Base-by-base conservation (phyloP, 192 early-diverging fungal genomes). In the Gigaspora rosea region DNA sequence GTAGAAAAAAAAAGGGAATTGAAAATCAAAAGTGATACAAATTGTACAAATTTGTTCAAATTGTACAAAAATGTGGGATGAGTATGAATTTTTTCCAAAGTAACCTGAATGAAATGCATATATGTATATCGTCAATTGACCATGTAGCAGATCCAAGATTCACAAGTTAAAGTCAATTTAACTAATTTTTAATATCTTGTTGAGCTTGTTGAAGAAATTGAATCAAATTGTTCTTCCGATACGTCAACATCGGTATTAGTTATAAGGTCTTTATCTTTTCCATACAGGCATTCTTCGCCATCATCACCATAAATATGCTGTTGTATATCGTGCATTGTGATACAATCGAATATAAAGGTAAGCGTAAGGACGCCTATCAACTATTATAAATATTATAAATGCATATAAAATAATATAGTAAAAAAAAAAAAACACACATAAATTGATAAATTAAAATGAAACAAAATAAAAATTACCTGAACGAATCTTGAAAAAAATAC, bases 401-500 rank as follows among this genome's bases (percentile, higher is more conserved):
- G 2, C 7, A 41, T 41, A 41, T 41, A 41, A 41, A 41, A 41
- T 41, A 69, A 16, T 8, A 35, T n/a, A 12, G 0, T 27, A 27
- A 27, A 46, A 16, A 16, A 46, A 16, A 16, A 65, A 18, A 15
- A 33, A 9, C 15, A 62, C 2, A 62, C 18, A 62, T 10, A 10
- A 32, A 62, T 11, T 11, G 22, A 62, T 32, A 62, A 62, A 33
- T 32, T 20, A 20, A 33, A 62, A 32, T 27, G 27, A 27, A 11
- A 62, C 7, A 62, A 62, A 20, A 66, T 18, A 36, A 49, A 41
- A 49, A 41, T 50, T 69, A 69, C 67, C 48, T 69, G 67, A 48
- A 69, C 13, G 16, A 69, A 69, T 51, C 67, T 22, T 16, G 67
- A 32, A 13, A 50, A 69, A 50, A 69, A 27, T 69, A 69, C 20